Conservation (phyloP, 306 rosid species). For the Rubus idaeus region DNA sequence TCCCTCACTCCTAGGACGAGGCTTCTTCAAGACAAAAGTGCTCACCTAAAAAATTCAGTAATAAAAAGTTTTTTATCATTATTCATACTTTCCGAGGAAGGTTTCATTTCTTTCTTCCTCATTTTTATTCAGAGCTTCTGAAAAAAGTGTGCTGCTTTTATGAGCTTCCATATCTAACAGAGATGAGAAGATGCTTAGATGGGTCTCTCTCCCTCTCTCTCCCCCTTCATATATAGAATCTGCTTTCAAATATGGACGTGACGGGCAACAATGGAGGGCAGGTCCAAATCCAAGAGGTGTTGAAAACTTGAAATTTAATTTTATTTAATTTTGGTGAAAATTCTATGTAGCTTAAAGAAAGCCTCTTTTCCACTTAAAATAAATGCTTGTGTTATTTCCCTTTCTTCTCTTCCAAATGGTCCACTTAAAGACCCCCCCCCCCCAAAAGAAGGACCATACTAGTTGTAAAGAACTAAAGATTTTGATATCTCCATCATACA, state of each 20-base stretch:
- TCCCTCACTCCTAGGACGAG: conserved; percentile 77
- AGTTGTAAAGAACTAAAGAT: neutral
- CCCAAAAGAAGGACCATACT: conserved; percentile 24
- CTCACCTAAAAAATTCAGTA: conserved; percentile 42
- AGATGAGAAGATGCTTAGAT: conserved; percentile 39
- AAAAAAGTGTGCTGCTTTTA: conserved; percentile 36
- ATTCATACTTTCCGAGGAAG: conserved; percentile 50
- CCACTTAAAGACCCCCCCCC: conserved; percentile 29
- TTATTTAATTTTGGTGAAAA: conserved; percentile 28
- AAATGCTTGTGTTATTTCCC: conserved; percentile 28
- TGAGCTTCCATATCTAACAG: conserved; percentile 45
- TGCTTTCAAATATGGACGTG: conserved; percentile 54
- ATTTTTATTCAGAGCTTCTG: conserved; percentile 17
- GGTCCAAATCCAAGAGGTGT: conserved; percentile 37
- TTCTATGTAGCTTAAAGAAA: conserved; percentile 25
- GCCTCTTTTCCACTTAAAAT: conserved; percentile 35
- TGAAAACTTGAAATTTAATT: conserved; percentile 3
- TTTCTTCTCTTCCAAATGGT: conserved; percentile 35
- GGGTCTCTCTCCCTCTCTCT: conserved; percentile 14
- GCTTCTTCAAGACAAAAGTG: conserved; percentile 76
- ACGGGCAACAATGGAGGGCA: conserved; percentile 39
- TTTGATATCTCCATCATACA: conserved; percentile 7
- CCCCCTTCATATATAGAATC: conserved; percentile 44
- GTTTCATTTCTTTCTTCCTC: conserved; percentile 22
- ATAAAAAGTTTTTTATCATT: conserved; percentile 51